Evolutionary conservation across 164 flowering plant genomes (phyloP).

Genomic region (Macadamia integrifolia): DNA sequence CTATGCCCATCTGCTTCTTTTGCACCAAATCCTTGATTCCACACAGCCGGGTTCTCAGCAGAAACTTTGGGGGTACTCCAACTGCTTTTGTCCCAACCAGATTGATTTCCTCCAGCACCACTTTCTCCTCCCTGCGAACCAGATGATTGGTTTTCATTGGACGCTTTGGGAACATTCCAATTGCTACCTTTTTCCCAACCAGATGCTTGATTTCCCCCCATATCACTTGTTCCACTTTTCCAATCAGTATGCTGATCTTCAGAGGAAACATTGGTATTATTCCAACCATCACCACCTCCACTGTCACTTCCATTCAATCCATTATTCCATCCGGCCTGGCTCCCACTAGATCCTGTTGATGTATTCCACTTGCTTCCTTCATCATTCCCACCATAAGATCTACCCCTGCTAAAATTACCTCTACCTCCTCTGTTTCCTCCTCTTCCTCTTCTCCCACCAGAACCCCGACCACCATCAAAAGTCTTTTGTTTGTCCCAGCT

Average conservation of each 20-base stretch:
- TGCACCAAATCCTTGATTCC: conserved; percentile 8
- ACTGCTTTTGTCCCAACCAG: neutral
- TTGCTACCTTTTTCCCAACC: conserved; percentile 2
- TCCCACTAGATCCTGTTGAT: too few species aligned
- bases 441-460: conserved; percentile 31
- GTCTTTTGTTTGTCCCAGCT: conserved; percentile 21
- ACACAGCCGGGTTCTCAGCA: neutral
- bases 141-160: conserved; percentile 1
- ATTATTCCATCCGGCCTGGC: too few species aligned
- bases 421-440: conserved; percentile 25
- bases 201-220: neutral
- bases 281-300: neutral
- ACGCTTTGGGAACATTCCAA: conserved; percentile 1
- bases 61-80: neutral
- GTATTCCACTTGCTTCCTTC: too few species aligned
- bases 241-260: conserved; percentile 10
- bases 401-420: conserved; percentile 26
- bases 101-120: neutral
- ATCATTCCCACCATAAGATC: conserved; percentile 22
- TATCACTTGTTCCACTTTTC: conserved; percentile 7
- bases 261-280: conserved; percentile 1
- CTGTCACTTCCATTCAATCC: neutral
- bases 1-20: conserved; percentile 8
- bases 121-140: neutral
- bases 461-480: conserved; percentile 33